Conservation (phyloP, 2,329 filamentous ascomycete species). For the Aurifilum marmelostoma region DNA sequence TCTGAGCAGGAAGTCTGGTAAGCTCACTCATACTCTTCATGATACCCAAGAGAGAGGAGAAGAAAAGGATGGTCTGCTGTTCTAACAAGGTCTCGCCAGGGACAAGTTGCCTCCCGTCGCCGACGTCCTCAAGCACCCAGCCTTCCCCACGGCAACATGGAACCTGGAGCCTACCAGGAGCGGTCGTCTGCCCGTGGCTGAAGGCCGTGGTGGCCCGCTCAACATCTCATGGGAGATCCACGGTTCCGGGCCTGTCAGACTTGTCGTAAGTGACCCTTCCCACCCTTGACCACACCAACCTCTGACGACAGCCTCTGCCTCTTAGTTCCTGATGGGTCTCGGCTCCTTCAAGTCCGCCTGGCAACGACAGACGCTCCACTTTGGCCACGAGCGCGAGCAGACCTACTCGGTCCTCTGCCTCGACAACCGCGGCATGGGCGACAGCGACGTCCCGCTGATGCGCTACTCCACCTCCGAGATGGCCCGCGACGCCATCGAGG, state of each 20-base stretch:
- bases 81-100: conserved; percentile 15
- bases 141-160: conserved; percentile 70
- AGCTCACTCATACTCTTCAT: not conserved
- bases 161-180: conserved; percentile 66
- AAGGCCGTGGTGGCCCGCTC: conserved; percentile 72
- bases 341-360: conserved; percentile 70
- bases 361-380: conserved; percentile 83
- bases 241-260: conserved; percentile 70
- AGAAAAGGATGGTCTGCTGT: not conserved
- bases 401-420: conserved; percentile 75
- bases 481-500: conserved; percentile 76
- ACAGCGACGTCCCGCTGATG: conserved; percentile 74
- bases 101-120: conserved; percentile 49
- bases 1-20: conserved; percentile 24
- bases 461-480: conserved; percentile 85
- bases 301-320: no score
- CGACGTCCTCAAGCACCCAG: conserved; percentile 66
- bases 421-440: conserved; percentile 85
- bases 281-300: not conserved
- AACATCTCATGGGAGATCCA: conserved; percentile 81
- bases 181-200: conserved; percentile 67
- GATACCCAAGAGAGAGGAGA: no score
- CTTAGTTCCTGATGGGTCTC: conserved; percentile 79
- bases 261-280: conserved; percentile 63
- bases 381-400: conserved; percentile 70